Evolutionary conservation across 768 basidiomycete genomes (phyloP).

Genomic region (Kondoa malvinella): DNA sequence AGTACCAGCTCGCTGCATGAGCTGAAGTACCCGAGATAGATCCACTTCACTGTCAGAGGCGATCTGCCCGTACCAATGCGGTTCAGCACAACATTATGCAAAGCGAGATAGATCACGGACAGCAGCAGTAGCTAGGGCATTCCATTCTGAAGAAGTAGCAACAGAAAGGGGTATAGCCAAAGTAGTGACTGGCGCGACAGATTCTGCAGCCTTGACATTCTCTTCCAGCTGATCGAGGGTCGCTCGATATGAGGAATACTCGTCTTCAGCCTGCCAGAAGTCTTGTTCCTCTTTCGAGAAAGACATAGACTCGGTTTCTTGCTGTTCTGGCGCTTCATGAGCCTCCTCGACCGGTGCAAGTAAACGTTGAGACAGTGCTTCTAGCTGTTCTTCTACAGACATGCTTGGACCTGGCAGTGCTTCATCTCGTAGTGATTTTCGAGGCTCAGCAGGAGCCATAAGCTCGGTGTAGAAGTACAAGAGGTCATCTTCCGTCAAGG

Average conservation of each 20-base stretch:
- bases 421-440: neutral
- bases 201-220: neutral
- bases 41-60: neutral
- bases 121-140: neutral
- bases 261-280: neutral
- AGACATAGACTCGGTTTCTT: neutral
- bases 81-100: neutral
- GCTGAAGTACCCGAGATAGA: neutral
- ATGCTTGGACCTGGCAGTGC: neutral
- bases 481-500: neutral
- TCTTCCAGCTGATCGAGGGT: neutral
- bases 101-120: neutral
- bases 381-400: neutral
- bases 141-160: neutral
- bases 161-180: neutral
- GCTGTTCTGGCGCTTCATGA: neutral
- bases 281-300: neutral
- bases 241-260: neutral
- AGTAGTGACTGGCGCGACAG: neutral
- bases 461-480: neutral
- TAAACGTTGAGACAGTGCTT: neutral
- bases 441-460: neutral
- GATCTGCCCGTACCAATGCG: neutral
- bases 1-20: neutral
- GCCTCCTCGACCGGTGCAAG: neutral